A percentile compares a stretch with the other conserved stretches of the same genome.
Conservation (phyloP, 176 grass and related monocot genomes). For the Eleusine indica region DNA sequence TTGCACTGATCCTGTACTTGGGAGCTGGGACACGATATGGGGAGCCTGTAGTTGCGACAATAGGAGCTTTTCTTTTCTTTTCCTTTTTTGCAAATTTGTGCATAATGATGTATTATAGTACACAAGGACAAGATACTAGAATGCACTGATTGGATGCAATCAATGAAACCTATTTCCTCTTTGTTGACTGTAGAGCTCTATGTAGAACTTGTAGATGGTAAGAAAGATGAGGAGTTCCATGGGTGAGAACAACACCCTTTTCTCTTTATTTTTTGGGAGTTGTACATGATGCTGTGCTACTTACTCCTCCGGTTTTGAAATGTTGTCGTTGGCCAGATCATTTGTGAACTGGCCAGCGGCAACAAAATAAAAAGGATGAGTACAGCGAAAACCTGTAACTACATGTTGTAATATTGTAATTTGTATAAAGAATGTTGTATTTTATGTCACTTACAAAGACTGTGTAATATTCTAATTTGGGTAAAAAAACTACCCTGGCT, state of each 20-base stretch:
- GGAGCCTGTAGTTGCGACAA: neutral
- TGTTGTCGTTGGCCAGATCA: too few relatives aligned
- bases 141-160: neutral
- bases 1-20: neutral
- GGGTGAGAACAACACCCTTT: neutral
- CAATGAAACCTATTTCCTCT: neutral
- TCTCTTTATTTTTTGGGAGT: neutral
- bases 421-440: neutral
- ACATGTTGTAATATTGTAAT: neutral
- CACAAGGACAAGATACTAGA: neutral
- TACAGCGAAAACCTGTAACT: neutral
- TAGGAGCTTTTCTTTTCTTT: neutral
- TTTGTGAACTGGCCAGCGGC: too few relatives aligned
- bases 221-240: neutral
- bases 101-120: constrained; percentile 27
- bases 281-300: constrained; percentile 8
- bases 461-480: neutral
- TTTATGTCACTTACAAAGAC: neutral
- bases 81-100: constrained; percentile 1
- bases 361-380: too few relatives aligned
- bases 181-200: constrained; percentile 22
- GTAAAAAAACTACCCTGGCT: constrained; percentile 4
- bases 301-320: too few relatives aligned
- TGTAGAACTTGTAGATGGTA: constrained; percentile 5
- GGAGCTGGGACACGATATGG: neutral